These are phyloP conservation scores for Rubus idaeus DNA, from an alignment of 306 rosid genomes.

Conservation along the genomic window DNA sequence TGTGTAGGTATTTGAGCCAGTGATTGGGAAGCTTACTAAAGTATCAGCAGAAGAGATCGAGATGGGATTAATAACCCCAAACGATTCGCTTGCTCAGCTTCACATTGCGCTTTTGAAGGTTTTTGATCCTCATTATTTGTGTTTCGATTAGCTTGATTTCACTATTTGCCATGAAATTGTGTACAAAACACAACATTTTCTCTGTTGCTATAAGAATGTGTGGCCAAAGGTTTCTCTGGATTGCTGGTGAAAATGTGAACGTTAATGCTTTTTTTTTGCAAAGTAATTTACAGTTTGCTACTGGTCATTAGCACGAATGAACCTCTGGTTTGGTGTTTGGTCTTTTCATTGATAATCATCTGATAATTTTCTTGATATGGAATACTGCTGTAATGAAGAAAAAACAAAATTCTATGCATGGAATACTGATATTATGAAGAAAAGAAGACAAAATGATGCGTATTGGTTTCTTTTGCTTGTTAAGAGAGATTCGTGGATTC, in stretches of 20 bases:
- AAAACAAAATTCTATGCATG: background rate
- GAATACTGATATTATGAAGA: background rate
- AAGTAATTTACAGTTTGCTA: background rate
- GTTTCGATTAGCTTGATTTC: background rate
- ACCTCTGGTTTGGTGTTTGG: background rate
- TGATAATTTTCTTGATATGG: background rate
- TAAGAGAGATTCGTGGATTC: background rate
- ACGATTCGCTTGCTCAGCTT: slow-evolving; percentile 59
- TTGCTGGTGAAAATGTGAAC: background rate
- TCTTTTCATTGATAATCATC: background rate
- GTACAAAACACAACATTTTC: background rate
- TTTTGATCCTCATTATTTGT: background rate
- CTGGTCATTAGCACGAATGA: background rate
- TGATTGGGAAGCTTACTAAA: slow-evolving; percentile 54
- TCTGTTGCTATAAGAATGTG: background rate
- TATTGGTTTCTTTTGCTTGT: background rate
- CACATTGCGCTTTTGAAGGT: slow-evolving; percentile 82
- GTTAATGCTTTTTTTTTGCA: background rate
- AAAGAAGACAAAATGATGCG: background rate
- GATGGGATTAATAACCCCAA: slow-evolving; percentile 61
- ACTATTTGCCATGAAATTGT: background rate
- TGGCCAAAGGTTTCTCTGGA: background rate
- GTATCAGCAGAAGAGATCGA: slow-evolving; percentile 74
- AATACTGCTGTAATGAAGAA: background rate
- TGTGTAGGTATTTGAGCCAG: slow-evolving; percentile 64